These are phyloP conservation scores for Serendipita sp. DNA, from an alignment of 768 basidiomycete species.

Conservation along the genomic window DNA sequence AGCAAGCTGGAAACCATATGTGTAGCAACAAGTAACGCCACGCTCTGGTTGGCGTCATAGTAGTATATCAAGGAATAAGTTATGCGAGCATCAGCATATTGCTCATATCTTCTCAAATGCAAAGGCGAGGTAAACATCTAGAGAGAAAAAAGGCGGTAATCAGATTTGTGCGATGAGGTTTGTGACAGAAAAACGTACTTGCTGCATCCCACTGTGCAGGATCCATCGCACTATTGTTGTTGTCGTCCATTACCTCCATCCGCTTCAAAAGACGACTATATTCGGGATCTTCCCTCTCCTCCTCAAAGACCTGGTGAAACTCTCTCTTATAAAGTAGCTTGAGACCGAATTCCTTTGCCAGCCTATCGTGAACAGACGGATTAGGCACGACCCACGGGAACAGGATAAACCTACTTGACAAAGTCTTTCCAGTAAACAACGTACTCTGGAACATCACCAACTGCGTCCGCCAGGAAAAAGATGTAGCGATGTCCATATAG, in stretches of 20 bases:
- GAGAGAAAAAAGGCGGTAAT: neutral
- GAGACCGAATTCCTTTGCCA: conserved; percentile 72
- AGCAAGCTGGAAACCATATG: neutral
- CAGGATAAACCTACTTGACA: conserved; percentile 39
- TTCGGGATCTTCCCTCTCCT: conserved; percentile 64
- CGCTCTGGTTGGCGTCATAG: too few species aligned
- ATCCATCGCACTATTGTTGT: conserved; percentile 84
- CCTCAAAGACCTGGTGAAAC: conserved; percentile 77
- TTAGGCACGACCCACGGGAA: conserved; percentile 9
- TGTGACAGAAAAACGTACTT: conserved; percentile 41
- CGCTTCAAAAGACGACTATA: conserved; percentile 68
- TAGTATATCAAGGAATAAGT: neutral
- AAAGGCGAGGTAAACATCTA: conserved; percentile 89
- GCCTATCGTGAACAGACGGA: conserved; percentile 25
- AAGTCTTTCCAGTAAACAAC: conserved; percentile 94
- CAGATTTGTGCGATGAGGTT: conserved; percentile 9
- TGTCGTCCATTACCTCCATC: conserved; percentile 82
- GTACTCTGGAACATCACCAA: conserved; percentile 95
- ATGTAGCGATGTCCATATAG: conserved; percentile 83
- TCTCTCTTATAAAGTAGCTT: conserved; percentile 63
- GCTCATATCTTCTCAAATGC: conserved; percentile 50
- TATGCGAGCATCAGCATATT: neutral
- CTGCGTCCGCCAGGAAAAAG: conserved; percentile 89
- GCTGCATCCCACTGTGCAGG: conserved; percentile 96
- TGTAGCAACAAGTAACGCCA: neutral